Percentiles rank a stretch among this genome's conserved stretches.
These are phyloP conservation scores for Dujonia santamariae DNA, from an alignment of 1,139 yeast species.

Conservation along the genomic window DNA sequence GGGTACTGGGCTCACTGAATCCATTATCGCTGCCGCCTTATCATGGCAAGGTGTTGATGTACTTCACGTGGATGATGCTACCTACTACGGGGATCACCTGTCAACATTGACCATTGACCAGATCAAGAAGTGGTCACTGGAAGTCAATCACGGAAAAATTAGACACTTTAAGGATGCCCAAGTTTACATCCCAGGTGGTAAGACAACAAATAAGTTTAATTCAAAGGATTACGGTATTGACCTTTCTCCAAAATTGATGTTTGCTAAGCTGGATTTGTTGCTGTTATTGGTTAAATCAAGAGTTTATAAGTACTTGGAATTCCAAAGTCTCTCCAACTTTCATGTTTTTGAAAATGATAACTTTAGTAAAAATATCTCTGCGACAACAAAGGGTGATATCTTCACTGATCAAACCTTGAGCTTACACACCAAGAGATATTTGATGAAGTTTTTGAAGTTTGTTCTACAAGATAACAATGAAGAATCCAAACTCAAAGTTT, in stretches of 20 bases:
- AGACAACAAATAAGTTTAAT: conserved; percentile 41
- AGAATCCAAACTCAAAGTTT: conserved; percentile 41
- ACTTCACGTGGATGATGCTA: conserved; percentile 79
- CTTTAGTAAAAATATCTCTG: conserved; percentile 73
- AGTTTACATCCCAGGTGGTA: conserved; percentile 65
- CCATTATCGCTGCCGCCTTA: conserved; percentile 87
- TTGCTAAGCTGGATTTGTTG: conserved; percentile 83
- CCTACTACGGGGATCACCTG: conserved; percentile 82
- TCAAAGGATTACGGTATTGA: conserved; percentile 85
- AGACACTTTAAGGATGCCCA: conserved; percentile 57
- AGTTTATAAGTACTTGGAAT: conserved; percentile 88
- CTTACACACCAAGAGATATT: conserved; percentile 71
- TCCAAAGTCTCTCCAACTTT: conserved; percentile 82
- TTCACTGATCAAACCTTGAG: conserved; percentile 85
- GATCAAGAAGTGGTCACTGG: conserved; percentile 73
- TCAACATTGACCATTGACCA: conserved; percentile 88
- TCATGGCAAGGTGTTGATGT: conserved; percentile 96
- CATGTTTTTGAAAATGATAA: conserved; percentile 90
- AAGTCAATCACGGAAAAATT: conserved; percentile 54
- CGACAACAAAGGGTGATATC: conserved; percentile 79
- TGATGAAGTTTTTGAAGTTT: conserved; percentile 93
- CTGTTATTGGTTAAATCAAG: conserved; percentile 76
- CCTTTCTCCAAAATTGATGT: conserved; percentile 81
- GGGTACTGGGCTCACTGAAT: conserved; percentile 90
- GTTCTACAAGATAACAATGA: conserved; percentile 66